Evolutionary conservation across 257 asterid species (phyloP).

Genomic region (Fraxinus pennsylvanica): DNA sequence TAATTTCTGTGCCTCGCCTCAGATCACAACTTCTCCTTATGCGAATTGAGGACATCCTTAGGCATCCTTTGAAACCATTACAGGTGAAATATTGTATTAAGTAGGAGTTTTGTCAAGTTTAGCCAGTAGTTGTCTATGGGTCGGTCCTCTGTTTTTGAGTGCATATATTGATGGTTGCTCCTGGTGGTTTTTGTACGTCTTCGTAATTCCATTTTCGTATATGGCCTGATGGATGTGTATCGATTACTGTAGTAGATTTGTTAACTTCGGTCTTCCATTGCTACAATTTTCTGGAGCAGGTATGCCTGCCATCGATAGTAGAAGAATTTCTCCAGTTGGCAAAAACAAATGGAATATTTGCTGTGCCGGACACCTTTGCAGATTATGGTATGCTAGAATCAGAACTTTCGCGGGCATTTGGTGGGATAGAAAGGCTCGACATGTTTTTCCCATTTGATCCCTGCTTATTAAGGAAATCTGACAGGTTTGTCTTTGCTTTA

Average conservation of each 20-base stretch:
- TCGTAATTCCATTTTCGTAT: neutral
- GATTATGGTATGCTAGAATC: conserved; percentile 53
- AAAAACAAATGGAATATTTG: conserved; percentile 47
- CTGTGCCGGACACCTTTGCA: conserved; percentile 46
- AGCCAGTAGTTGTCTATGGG: neutral
- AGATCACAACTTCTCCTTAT: conserved; percentile 52
- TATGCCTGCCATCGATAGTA: conserved; percentile 83
- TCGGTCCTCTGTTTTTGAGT: neutral
- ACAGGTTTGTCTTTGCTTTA: conserved; percentile 51
- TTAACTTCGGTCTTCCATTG: conserved; percentile 18
- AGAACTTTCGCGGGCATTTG: conserved; percentile 64
- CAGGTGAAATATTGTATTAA: conserved; percentile 49
- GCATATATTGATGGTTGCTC: neutral
- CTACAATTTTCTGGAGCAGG: conserved; percentile 43
- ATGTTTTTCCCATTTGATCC: conserved; percentile 96
- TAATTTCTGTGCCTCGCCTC: conserved; percentile 58
- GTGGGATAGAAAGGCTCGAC: conserved; percentile 75
- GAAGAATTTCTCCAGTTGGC: conserved; percentile 73
- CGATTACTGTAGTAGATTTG: neutral
- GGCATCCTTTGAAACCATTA: conserved; percentile 65
- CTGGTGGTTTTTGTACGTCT: neutral
- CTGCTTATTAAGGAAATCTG: conserved; percentile 74
- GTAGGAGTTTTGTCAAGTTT: neutral
- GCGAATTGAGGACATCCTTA: conserved; percentile 67
- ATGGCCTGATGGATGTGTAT: neutral